Evolutionary conservation across 2,329 filamentous ascomycete species (phyloP), one percentile per base, ranked within the genome.

Genomic region (Pyrenophora teres): DNA sequence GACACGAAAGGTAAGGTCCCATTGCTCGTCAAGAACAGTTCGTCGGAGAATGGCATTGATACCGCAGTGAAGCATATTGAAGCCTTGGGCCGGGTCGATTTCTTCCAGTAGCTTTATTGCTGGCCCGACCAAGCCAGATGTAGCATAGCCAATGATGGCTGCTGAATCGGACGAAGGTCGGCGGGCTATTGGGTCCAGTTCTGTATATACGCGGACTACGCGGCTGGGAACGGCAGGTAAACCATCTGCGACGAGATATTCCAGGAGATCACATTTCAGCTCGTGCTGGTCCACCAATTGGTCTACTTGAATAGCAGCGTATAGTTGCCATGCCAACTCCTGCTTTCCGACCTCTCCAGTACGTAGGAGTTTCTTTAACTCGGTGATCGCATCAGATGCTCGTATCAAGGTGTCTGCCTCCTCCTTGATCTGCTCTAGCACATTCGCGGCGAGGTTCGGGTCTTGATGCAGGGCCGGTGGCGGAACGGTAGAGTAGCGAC

Each of bases 121-220:
- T 3, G 62, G 60, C 2, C 72, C 71, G 12, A 74, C 52, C 51
- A 76, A 68, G 16, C 72, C 64, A 13, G 78, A 65, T n/a, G 59
- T 64, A 21, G 82, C 56, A 52, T 78, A 74, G 18, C 81, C 76
- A 37, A 70, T 69, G 18, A 80, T 74, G 21, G 77, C 73, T 35
- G 72, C 64, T 44, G 73, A 63, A 62, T 82, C 84, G 45, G 80
- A 76, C 4, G 70, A 67, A 6, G 69, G 59, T 2, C 69, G 73
- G 21, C 79, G 76, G 32, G 72, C 47, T 7, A 70, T 46, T 1
- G 52, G 19, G 3, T 72, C 62, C 21, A 82, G 73, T 3, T 57
- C 50, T 25, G 77, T 63, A 59, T 84, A 84, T 7, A 84, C 53
- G n/a, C 71, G 55, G 41, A 77, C 70, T 15, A 74, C 70, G 40